Percentiles rank a stretch among this genome's conserved stretches.
phyloP scores from a whole-genome alignment of 768 basidiomycete species.

The Psilocybe sp. region DNA sequence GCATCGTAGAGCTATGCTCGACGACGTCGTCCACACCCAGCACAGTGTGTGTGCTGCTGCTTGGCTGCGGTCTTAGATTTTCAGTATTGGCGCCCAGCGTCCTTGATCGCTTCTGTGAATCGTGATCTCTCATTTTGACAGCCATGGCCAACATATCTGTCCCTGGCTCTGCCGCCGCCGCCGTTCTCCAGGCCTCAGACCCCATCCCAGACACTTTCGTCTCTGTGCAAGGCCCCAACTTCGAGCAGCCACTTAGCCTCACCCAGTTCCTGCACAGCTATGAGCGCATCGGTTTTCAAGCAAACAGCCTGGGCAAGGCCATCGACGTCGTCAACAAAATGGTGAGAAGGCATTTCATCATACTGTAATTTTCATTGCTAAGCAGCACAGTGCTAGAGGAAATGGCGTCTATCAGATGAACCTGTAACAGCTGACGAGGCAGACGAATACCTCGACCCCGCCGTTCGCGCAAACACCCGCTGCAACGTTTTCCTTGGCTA shows the following conservation, averaged over 20 bases:
- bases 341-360: slow-evolving; percentile 41
- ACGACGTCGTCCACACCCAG: background rate
- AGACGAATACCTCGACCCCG: slow-evolving; percentile 57
- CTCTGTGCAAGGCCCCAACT: slow-evolving; percentile 84
- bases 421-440: slow-evolving; percentile 68
- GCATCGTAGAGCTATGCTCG: slow-evolving; percentile 38
- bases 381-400: slow-evolving; percentile 48
- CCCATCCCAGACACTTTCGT: slow-evolving; percentile 63
- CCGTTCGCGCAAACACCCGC: slow-evolving; percentile 65
- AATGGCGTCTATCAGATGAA: slow-evolving; percentile 88
- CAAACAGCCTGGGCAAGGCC: slow-evolving; percentile 86
- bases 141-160: slow-evolving; percentile 21
- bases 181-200: slow-evolving; percentile 75
- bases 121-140: background rate
- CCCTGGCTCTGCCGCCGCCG: slow-evolving; percentile 64
- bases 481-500: slow-evolving; percentile 95
- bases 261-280: slow-evolving; percentile 74
- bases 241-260: slow-evolving; percentile 67
- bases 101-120: slow-evolving; percentile 1
- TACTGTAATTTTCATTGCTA: background rate
- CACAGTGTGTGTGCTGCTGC: slow-evolving; percentile 11
- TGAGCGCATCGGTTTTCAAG: slow-evolving; percentile 94
- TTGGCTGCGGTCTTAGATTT: slow-evolving; percentile 4
- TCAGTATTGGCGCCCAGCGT: background rate
- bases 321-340: slow-evolving; percentile 91